Evolutionary conservation across 108 stramenopile genomes (phyloP), one percentile per base, ranked within the genome.

Genomic region (Cyclotella baltica): DNA sequence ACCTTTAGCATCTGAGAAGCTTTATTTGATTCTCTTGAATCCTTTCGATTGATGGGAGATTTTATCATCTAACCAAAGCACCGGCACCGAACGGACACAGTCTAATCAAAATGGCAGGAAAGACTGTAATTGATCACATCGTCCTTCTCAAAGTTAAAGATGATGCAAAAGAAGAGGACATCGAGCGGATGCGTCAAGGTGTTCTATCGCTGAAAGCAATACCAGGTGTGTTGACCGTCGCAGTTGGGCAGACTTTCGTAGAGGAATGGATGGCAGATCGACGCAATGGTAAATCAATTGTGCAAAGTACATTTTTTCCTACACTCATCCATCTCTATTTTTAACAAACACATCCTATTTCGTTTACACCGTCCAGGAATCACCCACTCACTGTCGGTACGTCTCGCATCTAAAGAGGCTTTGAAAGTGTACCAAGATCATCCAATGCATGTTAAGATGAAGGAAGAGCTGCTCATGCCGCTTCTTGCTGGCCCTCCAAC

Each of bases 201-300:
- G 51, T 62, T 0, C 27, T 48, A 9, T 59, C 77, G 19, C 77
- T 83, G 3, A 83, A 58, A 28, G 30, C 77, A 4, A 78, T 83
- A 23, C 74, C 73, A 23, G 82, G 82, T 8, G 82, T 76, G 1
- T 33, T 83, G 23, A 67, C 72, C 38, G 61, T 83, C 52, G 70
- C 72, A 0, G 30, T 83, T 47, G 82, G 82, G 11, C 15, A 38
- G 9, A 70, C 75, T 5, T 83, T 83, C 56, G 76, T 36, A 13
- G 82, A 83, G 31, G 82, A 83, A 25, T 77, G 82, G 77, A 83
- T 83, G 82, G 37, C 76, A 16, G 82, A 83, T 29, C 57, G 82
- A n/a, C 73, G 74, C 34, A 59, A 67, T 67, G 67, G 67, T 51
- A 25, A 62, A 38, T 23, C 9, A 23, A 27, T 0, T 40, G 2